Percentiles rank a stretch among this genome's conserved stretches.
Conservation (phyloP, 2,329 filamentous ascomycete species). For the Proliferodiscus dingleyae region DNA sequence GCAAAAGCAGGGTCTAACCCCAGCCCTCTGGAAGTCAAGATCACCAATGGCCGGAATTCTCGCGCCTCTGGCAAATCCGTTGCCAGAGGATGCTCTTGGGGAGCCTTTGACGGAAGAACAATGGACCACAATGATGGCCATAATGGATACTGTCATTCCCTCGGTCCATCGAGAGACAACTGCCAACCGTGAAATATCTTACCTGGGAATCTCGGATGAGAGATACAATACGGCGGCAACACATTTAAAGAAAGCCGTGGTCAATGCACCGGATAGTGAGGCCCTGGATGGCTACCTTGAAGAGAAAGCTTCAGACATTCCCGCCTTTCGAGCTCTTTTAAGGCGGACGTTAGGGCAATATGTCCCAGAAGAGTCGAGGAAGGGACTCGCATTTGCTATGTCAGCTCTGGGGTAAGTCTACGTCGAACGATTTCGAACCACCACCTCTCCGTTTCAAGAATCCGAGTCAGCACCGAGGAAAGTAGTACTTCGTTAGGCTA, state of each 20-base stretch:
- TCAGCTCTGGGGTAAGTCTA: slow-evolving; percentile 27
- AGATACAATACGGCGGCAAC: slow-evolving; percentile 45
- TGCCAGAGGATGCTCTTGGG: slow-evolving; percentile 26
- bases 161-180: slow-evolving; percentile 43
- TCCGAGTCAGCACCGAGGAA: slow-evolving; percentile 8
- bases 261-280: slow-evolving; percentile 37
- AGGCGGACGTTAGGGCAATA: slow-evolving; percentile 37
- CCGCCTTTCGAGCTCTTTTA: slow-evolving; percentile 48
- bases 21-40: not conserved
- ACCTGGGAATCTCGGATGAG: slow-evolving; percentile 44
- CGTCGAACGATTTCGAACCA: not conserved
- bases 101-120: slow-evolving; percentile 43
- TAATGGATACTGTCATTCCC: slow-evolving; percentile 57
- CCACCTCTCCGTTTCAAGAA: too few species aligned
- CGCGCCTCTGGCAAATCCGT: slow-evolving; percentile 16
- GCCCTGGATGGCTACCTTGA: slow-evolving; percentile 48
- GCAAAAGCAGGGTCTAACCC: not conserved
- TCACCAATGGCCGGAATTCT: slow-evolving; percentile 7
- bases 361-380: slow-evolving; percentile 25
- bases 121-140: slow-evolving; percentile 50
- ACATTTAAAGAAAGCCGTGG: slow-evolving; percentile 33
- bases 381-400: slow-evolving; percentile 23
- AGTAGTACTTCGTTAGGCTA: not conserved
- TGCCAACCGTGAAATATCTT: slow-evolving; percentile 18
- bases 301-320: slow-evolving; percentile 46